Base-by-base conservation (phyloP, 306 rosid genomes). In the Prunus armeniaca region DNA sequence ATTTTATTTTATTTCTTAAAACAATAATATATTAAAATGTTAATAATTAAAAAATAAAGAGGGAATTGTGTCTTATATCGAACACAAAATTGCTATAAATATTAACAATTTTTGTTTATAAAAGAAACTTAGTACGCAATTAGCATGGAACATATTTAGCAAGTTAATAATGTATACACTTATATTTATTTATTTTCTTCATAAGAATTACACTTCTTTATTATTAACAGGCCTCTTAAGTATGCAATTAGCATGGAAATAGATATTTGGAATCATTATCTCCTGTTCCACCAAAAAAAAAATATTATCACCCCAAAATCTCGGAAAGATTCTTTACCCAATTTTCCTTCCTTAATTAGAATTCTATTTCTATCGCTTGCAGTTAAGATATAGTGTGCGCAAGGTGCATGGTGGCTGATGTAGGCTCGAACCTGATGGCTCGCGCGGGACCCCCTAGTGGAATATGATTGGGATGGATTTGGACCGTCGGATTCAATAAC, bases 361-460 rank as follows among this genome's bases (percentile, higher is more conserved):
- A 52, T 73, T 45, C 32, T 24, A n/a, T 38, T 38, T 38, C 9
- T 38, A n/a, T 50, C 28, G 15, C 24, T n/a, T 25, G 28, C 22
- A 19, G 43, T 70, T 6, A 0, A 0, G 20, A 32, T 76, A 5
- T 20, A 47, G 55, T 79, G 76, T 38, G 7, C 17, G 3, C 69
- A 65, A 77, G 71, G 64, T 69, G 27, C 41, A 76, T 76, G 4
- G 54, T 13, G 12, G 13, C 74, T 76, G 24, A 83, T 76, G 71
- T 28, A 30, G 55, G 12, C 27, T 12, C 32, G 22, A 54, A 4
- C 0, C 5, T 58, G 43, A n/a, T 22, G 46, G 56, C 27, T 2
- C 18, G 65, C 30, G 12, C 4, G 38, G 77, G 47, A 27, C 55
- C 61, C n/a, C 9, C 0, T 46, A 13, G 12, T 45, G 34, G 57